Evolutionary conservation across 2,329 filamentous ascomycete species (phyloP), one percentile per base, ranked within the genome.

Genomic region (Venturia aucupariae): DNA sequence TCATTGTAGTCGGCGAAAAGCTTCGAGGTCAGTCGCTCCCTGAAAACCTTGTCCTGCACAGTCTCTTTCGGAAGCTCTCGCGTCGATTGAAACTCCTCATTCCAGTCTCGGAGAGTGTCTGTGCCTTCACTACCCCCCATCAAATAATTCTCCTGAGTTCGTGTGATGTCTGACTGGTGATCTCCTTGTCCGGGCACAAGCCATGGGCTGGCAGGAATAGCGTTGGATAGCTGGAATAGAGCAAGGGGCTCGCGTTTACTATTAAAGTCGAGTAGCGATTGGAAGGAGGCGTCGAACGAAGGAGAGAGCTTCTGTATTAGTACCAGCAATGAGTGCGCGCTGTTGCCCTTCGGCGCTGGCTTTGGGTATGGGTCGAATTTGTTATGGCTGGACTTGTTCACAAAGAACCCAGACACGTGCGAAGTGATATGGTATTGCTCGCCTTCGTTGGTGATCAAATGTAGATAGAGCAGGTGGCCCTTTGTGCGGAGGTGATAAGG

Each of bases 1-100:
- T 99, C 94, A 68, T 93, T 96, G 77, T 97, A 99, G 76, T 99
- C 94, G 13, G 94, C 94, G 73, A 96, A 97, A 1, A 99, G 85
- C 79, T 99, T 99, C 19, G 92, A 94, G 8, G 94, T 89, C 64
- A 99, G 82, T 39, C 94, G 87, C 76, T 99, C 94, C 38, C 94
- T 86, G 83, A 97, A 97, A 22, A 99, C 92, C 63, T 93, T 87
- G 73, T 99, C 94, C 75, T 97, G 93, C 13, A 99, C 90, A 8
- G 87, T 91, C 68, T 97, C 93, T 73, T 92, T 93, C 41, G 93
- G 92, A 68, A 99, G 83, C 76, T 99, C 94, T 71, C 91, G 88
- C 13, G 94, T 96, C 2, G 93, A 96, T 76, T 99, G 94, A 73
- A 99, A 96, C 74, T 99, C 94, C 75, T 99, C 94, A 71, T 99